Evolutionary conservation across 2,329 filamentous ascomycete species (phyloP).

Genomic region (Knoxdaviesia proteae): DNA sequence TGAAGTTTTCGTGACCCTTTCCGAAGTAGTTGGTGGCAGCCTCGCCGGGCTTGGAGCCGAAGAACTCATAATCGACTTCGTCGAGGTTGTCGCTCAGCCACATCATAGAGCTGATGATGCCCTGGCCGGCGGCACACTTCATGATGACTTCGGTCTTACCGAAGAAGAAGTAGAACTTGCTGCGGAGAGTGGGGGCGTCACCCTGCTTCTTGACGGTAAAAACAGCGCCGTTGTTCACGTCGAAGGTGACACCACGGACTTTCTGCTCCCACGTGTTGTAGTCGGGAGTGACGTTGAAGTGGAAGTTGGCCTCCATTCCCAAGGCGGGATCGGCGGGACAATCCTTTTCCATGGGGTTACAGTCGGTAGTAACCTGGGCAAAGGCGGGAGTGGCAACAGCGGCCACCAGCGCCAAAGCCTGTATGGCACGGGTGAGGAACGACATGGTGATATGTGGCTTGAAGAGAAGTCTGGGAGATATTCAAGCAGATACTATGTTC

Average conservation of each 20-base stretch:
- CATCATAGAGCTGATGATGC: conserved; percentile 67
- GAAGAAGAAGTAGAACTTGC: conserved; percentile 72
- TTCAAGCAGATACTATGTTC: too few species aligned
- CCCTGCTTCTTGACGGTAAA: conserved; percentile 52
- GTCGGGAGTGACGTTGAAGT: conserved; percentile 42
- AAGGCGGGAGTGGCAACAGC: conserved; percentile 21
- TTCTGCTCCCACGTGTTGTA: conserved; percentile 47
- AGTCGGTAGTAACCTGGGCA: conserved; percentile 59
- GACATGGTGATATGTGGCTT: too few species aligned
- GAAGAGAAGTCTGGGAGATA: too few species aligned
- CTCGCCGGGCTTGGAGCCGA: conserved; percentile 41
- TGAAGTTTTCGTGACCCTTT: conserved; percentile 40
- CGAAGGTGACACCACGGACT: conserved; percentile 41
- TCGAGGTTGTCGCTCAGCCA: conserved; percentile 68
- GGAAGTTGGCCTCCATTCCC: conserved; percentile 37
- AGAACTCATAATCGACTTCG: conserved; percentile 74
- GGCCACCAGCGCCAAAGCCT: conserved; percentile 8
- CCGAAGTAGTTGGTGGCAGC: conserved; percentile 63
- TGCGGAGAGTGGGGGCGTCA: conserved; percentile 60
- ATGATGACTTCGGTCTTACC: conserved; percentile 60
- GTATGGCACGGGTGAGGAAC: neutral
- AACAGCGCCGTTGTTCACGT: conserved; percentile 38
- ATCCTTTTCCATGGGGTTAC: conserved; percentile 52
- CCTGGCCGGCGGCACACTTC: conserved; percentile 53
- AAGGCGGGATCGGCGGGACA: conserved; percentile 57